phyloP scores from a whole-genome alignment of 176 grass and related monocot genomes.

The Oryza glumipatula region DNA sequence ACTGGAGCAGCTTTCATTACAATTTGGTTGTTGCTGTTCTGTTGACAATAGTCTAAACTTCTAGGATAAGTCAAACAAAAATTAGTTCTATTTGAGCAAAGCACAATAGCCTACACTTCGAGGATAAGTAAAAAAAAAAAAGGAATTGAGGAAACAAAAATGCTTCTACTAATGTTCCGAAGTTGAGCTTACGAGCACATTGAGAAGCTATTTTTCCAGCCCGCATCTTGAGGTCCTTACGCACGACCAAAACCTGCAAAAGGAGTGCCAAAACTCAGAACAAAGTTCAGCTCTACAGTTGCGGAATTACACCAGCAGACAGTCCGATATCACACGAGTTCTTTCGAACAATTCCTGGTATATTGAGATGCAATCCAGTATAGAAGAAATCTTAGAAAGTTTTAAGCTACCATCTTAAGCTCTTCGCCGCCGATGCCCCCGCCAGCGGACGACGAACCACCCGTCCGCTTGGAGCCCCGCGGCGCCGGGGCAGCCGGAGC shows the following conservation, averaged over 20 bases:
- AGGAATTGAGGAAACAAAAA: background rate
- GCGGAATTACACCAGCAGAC: background rate
- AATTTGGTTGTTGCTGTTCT: background rate
- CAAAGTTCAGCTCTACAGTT: background rate
- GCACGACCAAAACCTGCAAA: constrained; percentile 85
- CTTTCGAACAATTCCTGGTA: background rate
- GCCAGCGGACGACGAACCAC: constrained; percentile 8
- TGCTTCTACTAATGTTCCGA: background rate
- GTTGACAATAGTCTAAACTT: background rate
- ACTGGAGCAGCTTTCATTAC: background rate
- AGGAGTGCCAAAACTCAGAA: background rate
- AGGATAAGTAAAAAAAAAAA: constrained; percentile 1
- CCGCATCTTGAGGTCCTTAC: constrained; percentile 93
- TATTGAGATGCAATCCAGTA: no score
- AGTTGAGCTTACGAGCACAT: constrained; percentile 69
- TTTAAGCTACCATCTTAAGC: constrained; percentile 78
- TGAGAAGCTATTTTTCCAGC: constrained; percentile 95
- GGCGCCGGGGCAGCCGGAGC: constrained; percentile 37
- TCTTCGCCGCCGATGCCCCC: constrained; percentile 48
- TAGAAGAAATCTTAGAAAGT: background rate
- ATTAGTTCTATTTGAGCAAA: background rate
- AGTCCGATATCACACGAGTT: background rate
- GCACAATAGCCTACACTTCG: background rate
- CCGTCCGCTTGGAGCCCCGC: constrained; percentile 49
- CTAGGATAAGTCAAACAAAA: constrained; percentile 1